Base-by-base conservation (phyloP, 2,329 filamentous ascomycete species). In the Ambrosiella xylebori region DNA sequence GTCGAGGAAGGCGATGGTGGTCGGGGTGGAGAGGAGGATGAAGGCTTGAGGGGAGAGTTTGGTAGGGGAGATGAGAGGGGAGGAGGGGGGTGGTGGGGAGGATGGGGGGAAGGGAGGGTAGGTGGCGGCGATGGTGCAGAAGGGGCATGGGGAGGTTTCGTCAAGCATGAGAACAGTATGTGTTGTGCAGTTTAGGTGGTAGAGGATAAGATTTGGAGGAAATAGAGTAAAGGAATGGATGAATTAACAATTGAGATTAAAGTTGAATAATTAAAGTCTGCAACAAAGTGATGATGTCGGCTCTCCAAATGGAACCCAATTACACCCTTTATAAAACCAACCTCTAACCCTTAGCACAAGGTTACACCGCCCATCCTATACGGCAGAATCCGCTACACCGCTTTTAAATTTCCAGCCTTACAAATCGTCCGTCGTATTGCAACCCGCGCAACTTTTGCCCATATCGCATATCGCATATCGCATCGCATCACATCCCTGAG, bases 1-100 rank as follows among this genome's bases (percentile, higher is more conserved):
- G 71, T 97, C 91, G 64, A 97, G 77, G 71, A 97, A 97, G 47
- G 89, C 89, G 62, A 97, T 72, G 36, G 93, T 80, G 61, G 82
- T 69, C 1, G 81, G 81, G 0, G 87, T 93, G 1, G 86, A 87
- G 60, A 96, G 78, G 38, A 96, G 78, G 37, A 96, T 66, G 65
- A 80, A 82, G 15, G 79, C 72, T 9, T 74, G 63, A 1, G 76
- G 74, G 1, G 67, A 64, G 7, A 72, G 71, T 7, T 63, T 62
- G 13, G 62, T 65, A 1, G 66, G 69, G 60, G 61, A 67, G 61
- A 72, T 37, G 15, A 37, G 7, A 7, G 54, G 44, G n/a, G 58
- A 65, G 50, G 65, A 62, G 49, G 66, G 65, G 1, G 68, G 55
- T 0, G 76, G 76, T 0, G 77, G 76, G 1, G 64, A 44, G 36